phyloP scores from a whole-genome alignment of 768 basidiomycete genomes.

The Hypsizygus marmoreus region DNA sequence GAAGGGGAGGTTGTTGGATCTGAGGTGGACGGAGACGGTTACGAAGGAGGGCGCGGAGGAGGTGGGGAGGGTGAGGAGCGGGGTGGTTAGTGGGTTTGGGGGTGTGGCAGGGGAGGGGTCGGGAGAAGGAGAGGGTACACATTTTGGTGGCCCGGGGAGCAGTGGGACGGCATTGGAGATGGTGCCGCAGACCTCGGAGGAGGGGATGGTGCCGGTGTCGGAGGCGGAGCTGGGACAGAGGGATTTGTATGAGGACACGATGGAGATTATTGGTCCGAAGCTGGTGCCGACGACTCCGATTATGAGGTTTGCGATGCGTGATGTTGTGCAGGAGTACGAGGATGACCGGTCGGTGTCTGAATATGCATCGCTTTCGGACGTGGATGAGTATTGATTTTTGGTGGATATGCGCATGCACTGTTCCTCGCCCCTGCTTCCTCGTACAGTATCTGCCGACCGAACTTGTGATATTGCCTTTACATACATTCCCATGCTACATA shows the following conservation, averaged over 20 bases:
- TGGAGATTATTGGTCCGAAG: constrained; percentile 72
- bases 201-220: constrained; percentile 35
- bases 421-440: too few relatives aligned
- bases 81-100: constrained; percentile 8
- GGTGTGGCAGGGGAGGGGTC: not conserved
- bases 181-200: constrained; percentile 24
- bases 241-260: constrained; percentile 51
- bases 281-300: constrained; percentile 78
- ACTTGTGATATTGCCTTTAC: too few relatives aligned
- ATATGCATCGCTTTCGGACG: constrained; percentile 77
- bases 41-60: constrained; percentile 52
- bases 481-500: too few relatives aligned
- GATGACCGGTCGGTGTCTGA: constrained; percentile 75
- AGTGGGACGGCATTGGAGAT: constrained; percentile 45
- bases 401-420: too few relatives aligned
- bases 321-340: constrained; percentile 82
- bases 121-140: constrained; percentile 10
- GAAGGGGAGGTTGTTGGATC: constrained; percentile 69
- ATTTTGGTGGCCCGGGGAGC: constrained; percentile 28
- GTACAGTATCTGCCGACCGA: too few relatives aligned
- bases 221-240: constrained; percentile 42
- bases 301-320: constrained; percentile 82
- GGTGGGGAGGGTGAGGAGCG: constrained; percentile 25
- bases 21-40: constrained; percentile 76
- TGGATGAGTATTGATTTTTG: constrained; percentile 49